Conservation (phyloP, 2,329 filamentous ascomycete species). For the Ophioceras dolichostomum region DNA sequence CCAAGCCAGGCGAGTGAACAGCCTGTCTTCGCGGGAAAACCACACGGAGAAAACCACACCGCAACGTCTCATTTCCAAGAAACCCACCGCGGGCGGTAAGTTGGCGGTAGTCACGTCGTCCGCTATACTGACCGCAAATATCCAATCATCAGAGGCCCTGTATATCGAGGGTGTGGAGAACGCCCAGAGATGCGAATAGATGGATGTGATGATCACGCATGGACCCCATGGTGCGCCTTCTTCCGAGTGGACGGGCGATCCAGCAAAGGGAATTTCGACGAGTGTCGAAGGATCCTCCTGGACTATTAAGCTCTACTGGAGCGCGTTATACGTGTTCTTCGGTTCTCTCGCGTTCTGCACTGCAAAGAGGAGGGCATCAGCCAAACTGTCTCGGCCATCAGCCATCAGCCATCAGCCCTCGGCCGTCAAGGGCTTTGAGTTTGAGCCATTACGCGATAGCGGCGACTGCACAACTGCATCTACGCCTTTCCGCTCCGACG, state of each 20-base stretch:
- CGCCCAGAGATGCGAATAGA: neutral
- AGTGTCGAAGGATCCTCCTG: no score
- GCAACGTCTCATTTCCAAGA: neutral
- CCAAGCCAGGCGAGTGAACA: neutral
- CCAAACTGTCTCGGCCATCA: no score
- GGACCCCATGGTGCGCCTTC: no score
- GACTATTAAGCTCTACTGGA: no score
- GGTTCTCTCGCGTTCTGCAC: neutral
- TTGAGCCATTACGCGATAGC: no score
- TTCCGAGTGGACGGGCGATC: neutral
- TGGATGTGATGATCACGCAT: neutral
- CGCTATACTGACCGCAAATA: neutral
- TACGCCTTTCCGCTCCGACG: neutral
- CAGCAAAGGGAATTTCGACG: neutral
- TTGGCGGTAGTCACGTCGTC: no score
- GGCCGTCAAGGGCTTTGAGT: no score
- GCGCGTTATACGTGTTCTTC: neutral
- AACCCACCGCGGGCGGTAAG: neutral
- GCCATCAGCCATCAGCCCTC: no score
- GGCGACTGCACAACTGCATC: no score
- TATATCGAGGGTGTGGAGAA: neutral
- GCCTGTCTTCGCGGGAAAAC: neutral
- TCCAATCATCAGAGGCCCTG: no score
- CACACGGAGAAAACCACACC: neutral
- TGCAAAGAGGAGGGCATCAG: neutral